Base-by-base conservation (phyloP, 2,329 filamentous ascomycete genomes). In the Aspergillus sp. region DNA sequence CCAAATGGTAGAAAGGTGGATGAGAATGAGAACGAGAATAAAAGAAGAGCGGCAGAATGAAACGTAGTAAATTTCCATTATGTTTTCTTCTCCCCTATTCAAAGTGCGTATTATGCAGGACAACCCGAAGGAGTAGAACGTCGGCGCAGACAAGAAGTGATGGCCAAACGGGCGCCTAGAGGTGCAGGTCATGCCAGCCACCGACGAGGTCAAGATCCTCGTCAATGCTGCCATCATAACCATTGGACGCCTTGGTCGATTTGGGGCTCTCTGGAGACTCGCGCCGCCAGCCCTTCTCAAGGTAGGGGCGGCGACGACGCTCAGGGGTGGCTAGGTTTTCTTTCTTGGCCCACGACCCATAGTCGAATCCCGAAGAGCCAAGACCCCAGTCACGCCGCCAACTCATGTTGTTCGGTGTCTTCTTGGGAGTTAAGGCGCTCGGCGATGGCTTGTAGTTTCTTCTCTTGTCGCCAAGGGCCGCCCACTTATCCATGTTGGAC, bases 201-300 rank as follows among this genome's bases (percentile, higher is more conserved):
- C 91, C 91, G 85, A 96, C 90, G 87, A 93, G 95, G 84, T 95
- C 91, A 79, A 92, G 76, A 68, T 93, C 88, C 68, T 86, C 86
- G 71, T 89, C 72, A 24, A 72, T 52, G 43, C 64, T 72, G 50
- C 65, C 82, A 76, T 88, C 86, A 67, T 79, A 73, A 62, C 66
- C 63, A 43, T 66, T 65, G 41, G 66, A 61, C 38, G 58, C 55
- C 51, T 67, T 72, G 62, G 62, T 65, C 55, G 59, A 65, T 60
- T 65, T 71, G 11, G 60, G 53, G 14, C 58, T 58, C 49, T 70
- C 67, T 50, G 57, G 58, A 20, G 59, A 57, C 49, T 73, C 65
- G 41, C 68, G 71, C 49, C 79, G 82, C 71, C 79, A 76, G 55
- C 75, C 73, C 55, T 73, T 73, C 55, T 71, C 65, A 56, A 76